A percentile compares a stretch with the other conserved stretches of the same genome.
Conservation (phyloP, 2,329 filamentous ascomycete species). For the Didymella lethalis region DNA sequence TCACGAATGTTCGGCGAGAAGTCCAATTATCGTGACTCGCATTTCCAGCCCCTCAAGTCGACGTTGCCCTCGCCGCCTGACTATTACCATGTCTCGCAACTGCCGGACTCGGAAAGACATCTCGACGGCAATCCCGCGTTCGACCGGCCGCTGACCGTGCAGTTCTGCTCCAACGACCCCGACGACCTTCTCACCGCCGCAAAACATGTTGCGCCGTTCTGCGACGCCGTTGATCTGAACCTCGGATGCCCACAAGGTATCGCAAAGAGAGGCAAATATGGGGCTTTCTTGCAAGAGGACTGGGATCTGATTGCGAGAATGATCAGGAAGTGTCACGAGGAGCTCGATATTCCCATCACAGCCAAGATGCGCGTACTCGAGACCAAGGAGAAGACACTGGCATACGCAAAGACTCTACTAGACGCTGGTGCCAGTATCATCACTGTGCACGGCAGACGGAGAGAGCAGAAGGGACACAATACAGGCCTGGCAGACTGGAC, state of each 20-base stretch:
- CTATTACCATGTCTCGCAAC: slow-evolving; percentile 45
- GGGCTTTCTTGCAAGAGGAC: slow-evolving; percentile 93
- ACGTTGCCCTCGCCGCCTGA: slow-evolving; percentile 47
- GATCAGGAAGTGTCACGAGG: slow-evolving; percentile 80
- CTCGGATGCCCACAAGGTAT: slow-evolving; percentile 97
- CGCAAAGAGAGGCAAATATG: slow-evolving; percentile 87
- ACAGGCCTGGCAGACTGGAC: slow-evolving; percentile 93
- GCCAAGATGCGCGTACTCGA: slow-evolving; percentile 94
- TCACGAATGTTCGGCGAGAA: slow-evolving; percentile 85
- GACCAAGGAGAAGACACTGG: slow-evolving; percentile 82
- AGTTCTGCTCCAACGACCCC: slow-evolving; percentile 93
- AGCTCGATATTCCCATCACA: slow-evolving; percentile 84
- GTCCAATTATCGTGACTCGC: slow-evolving; percentile 75
- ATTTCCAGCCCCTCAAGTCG: slow-evolving; percentile 75
- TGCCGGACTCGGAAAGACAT: slow-evolving; percentile 38
- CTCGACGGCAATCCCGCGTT: slow-evolving; percentile 87
- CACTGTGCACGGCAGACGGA: slow-evolving; percentile 85
- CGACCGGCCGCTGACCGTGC: slow-evolving; percentile 91
- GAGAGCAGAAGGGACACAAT: slow-evolving; percentile 95
- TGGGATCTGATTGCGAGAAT: slow-evolving; percentile 82
- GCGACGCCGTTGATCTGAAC: slow-evolving; percentile 95
- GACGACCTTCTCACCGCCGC: slow-evolving; percentile 82
- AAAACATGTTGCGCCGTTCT: slow-evolving; percentile 79
- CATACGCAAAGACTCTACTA: slow-evolving; percentile 87
- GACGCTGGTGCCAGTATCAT: slow-evolving; percentile 90